Evolutionary conservation across 169 alveolate genomes (phyloP).

Genomic region (Cardiosporidium cionae): DNA sequence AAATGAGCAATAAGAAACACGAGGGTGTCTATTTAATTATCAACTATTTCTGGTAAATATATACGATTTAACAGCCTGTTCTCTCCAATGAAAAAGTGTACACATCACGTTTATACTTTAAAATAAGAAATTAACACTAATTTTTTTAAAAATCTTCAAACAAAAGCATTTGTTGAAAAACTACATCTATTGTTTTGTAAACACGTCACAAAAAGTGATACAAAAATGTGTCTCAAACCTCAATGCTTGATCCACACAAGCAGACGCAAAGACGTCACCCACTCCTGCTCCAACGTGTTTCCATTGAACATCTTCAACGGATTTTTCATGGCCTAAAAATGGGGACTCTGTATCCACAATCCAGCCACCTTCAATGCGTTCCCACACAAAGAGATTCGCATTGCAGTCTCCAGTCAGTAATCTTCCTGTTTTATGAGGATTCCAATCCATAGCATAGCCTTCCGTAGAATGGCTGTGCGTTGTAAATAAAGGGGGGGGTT

Average conservation of each 20-base stretch:
- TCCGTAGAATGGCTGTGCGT: constrained; percentile 5
- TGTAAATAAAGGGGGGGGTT: constrained; percentile 2
- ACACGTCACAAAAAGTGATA: too few relatives aligned
- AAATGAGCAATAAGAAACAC: too few relatives aligned
- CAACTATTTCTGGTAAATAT: too few relatives aligned
- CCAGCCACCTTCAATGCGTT: constrained; percentile 30
- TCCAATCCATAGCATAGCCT: constrained; percentile 32
- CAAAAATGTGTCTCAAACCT: too few relatives aligned
- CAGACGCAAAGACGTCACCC: constrained; percentile 28
- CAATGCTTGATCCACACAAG: constrained; percentile 8
- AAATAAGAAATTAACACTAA: too few relatives aligned
- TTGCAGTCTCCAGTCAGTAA: constrained; percentile 15
- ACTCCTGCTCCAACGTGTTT: constrained; percentile 10
- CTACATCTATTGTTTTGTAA: too few relatives aligned
- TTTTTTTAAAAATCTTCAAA: too few relatives aligned
- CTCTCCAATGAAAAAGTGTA: too few relatives aligned
- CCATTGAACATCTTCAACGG: constrained; percentile 27
- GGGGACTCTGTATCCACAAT: neutral
- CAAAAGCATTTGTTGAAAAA: too few relatives aligned
- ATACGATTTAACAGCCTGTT: too few relatives aligned
- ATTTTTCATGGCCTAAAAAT: neutral
- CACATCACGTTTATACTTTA: too few relatives aligned
- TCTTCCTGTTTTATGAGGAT: constrained; percentile 13
- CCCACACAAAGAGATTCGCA: constrained; percentile 7
- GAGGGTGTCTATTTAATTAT: too few relatives aligned